Conservation (phyloP, 139 green algal genomes). For the Micractinium conductrix region DNA sequence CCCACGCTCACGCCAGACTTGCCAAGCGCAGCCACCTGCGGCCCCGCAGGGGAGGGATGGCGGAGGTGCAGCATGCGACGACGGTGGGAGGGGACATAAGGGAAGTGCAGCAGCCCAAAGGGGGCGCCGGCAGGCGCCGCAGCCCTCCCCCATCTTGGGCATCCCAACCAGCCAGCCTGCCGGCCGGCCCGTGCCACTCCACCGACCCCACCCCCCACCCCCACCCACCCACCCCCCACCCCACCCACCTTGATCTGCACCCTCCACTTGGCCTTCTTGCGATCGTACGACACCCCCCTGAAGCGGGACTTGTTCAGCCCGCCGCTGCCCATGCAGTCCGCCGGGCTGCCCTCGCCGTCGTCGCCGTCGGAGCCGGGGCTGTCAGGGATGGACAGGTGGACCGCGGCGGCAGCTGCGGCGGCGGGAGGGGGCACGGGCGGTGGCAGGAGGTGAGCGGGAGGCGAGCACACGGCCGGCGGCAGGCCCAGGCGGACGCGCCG, state of each 20-base stretch:
- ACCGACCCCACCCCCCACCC: neutral
- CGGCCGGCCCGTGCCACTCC: neutral
- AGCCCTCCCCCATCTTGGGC: no score
- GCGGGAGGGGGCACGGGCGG: neutral
- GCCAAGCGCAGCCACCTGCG: slow-evolving; percentile 64
- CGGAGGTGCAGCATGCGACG: neutral
- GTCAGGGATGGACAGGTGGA: slow-evolving; percentile 24
- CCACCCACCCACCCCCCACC: neutral
- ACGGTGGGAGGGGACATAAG: neutral
- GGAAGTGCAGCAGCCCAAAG: no score
- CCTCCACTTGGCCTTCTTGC: slow-evolving; percentile 82
- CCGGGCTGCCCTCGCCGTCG: slow-evolving; percentile 10
- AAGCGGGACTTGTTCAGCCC: slow-evolving; percentile 63
- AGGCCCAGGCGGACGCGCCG: neutral
- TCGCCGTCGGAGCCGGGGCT: slow-evolving; percentile 17
- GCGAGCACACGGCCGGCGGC: neutral
- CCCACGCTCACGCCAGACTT: slow-evolving; percentile 74
- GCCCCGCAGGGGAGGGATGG: neutral
- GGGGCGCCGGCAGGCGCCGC: no score
- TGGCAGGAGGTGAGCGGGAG: neutral
- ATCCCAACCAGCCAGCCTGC: no score
- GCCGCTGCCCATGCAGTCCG: slow-evolving; percentile 29
- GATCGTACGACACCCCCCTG: slow-evolving; percentile 75
- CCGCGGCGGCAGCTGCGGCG: neutral
- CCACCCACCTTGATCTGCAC: slow-evolving; percentile 77